Evolutionary conservation across 768 basidiomycete genomes (phyloP), one percentile per base, ranked within the genome.

Genomic region (Kwoniella mangroviensis): DNA sequence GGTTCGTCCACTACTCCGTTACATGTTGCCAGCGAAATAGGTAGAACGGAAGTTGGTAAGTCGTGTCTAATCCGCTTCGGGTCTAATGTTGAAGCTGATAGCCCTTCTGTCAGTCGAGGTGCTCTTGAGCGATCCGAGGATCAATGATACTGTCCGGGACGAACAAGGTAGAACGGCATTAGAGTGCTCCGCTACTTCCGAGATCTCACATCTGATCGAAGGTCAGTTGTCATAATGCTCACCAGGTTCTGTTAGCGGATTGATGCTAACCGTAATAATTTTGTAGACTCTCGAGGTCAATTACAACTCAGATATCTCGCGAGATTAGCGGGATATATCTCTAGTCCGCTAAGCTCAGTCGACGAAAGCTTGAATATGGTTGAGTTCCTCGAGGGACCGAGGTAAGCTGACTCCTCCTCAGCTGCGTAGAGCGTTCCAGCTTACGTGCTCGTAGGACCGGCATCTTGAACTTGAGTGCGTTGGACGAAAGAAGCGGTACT

Each of bases 81-180:
- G 21, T 19, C 43, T 21, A 5, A 19, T 28, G 26, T 28, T 24
- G 34, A 9, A 28, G 45, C 61, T 49, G 22, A 52, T 53, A 3
- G n/a, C 28, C 52, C 75, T 28, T n/a, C 93, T 66, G 86, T 92
- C 41, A 82, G 89, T 96, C 11, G 86, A 86, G 56, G 81, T 94
- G 12, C 85, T 98, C 2, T 86, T 98, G 1, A 90, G 91, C 63
- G 91, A 95, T 73, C 89, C 91, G 0, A 86, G 83, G 2, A 89
- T 94, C 52, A 90, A 98, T 77, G 95, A 97, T 73, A 90, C 89
- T 1, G 76, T 90, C 12, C 83, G 88, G 4, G 92, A 97, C 76
- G 81, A 73, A 4, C 86, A 90, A 11, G 91, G 92, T 1, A 86
- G 86, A 72, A 90, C 90, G 0, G 88, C 88, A 61, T 84, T 87